These are phyloP conservation scores for Peronosclerospora sorghi DNA, from an alignment of 352 stramenopile genomes.

Conservation along the genomic window DNA sequence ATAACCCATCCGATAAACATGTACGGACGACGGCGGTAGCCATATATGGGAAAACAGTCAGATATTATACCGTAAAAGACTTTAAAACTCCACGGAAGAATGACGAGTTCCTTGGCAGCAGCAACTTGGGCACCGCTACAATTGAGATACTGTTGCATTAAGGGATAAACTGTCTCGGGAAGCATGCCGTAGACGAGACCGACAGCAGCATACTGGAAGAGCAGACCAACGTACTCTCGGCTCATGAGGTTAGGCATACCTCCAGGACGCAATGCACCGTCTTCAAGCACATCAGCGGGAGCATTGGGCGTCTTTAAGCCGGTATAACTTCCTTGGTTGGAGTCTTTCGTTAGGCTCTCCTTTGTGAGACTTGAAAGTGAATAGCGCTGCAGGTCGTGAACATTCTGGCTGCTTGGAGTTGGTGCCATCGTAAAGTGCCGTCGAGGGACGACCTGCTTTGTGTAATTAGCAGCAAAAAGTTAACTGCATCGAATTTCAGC, in stretches of 20 bases:
- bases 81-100: slow-evolving; percentile 53
- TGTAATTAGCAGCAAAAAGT: slow-evolving; percentile 1
- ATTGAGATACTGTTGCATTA: slow-evolving; percentile 50
- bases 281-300: slow-evolving; percentile 11
- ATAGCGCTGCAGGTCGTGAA: slow-evolving; percentile 23
- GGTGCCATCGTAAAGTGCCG: slow-evolving; percentile 9
- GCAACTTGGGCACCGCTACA: slow-evolving; percentile 33
- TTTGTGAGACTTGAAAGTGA: slow-evolving; percentile 26
- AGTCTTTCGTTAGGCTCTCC: slow-evolving; percentile 20
- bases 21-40: slow-evolving; percentile 40
- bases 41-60: slow-evolving; percentile 7
- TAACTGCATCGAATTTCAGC: slow-evolving; percentile 6
- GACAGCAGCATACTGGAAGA: slow-evolving; percentile 42
- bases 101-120: slow-evolving; percentile 29
- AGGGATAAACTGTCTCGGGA: slow-evolving; percentile 39
- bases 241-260: slow-evolving; percentile 30
- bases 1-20: slow-evolving; percentile 45
- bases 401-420: slow-evolving; percentile 14
- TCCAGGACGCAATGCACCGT: slow-evolving; percentile 28
- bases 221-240: slow-evolving; percentile 37
- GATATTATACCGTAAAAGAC: slow-evolving; percentile 45
- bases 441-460: not conserved
- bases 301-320: slow-evolving; percentile 22
- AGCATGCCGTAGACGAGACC: slow-evolving; percentile 39
- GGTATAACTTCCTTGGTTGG: slow-evolving; percentile 15